Evolutionary conservation across 169 alveolate species (phyloP).

Genomic region (Sarcocystis neurona): DNA sequence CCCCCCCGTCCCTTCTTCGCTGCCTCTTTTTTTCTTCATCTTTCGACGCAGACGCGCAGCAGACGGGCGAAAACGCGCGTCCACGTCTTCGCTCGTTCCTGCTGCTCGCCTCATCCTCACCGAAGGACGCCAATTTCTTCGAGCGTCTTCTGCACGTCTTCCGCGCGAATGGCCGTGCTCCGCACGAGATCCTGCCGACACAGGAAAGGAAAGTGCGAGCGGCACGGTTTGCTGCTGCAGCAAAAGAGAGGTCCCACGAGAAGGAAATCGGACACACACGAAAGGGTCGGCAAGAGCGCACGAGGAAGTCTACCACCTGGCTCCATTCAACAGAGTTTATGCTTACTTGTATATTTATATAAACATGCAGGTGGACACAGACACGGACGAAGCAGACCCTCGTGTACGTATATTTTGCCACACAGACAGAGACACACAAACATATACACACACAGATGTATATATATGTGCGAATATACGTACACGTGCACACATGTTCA

Average conservation of each 20-base stretch:
- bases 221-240: background rate
- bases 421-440: background rate
- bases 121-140: conserved; percentile 63
- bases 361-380: too few species aligned
- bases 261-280: background rate
- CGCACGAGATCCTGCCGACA: conserved; percentile 54
- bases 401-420: background rate
- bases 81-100: too few species aligned
- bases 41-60: too few species aligned
- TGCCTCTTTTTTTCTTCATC: background rate
- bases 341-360: too few species aligned
- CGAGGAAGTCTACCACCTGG: too few species aligned
- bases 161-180: conserved; percentile 63
- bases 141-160: conserved; percentile 62
- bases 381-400: too few species aligned
- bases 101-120: too few species aligned
- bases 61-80: too few species aligned
- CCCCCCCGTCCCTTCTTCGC: background rate
- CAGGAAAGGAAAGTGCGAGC: background rate
- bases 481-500: background rate
- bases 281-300: too few species aligned
- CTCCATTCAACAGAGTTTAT: too few species aligned
- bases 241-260: background rate
- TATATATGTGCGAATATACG: background rate
- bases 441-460: background rate